phyloP scores from a whole-genome alignment of 495 filamentous ascomycete genomes.

The Podospora anserina region DNA sequence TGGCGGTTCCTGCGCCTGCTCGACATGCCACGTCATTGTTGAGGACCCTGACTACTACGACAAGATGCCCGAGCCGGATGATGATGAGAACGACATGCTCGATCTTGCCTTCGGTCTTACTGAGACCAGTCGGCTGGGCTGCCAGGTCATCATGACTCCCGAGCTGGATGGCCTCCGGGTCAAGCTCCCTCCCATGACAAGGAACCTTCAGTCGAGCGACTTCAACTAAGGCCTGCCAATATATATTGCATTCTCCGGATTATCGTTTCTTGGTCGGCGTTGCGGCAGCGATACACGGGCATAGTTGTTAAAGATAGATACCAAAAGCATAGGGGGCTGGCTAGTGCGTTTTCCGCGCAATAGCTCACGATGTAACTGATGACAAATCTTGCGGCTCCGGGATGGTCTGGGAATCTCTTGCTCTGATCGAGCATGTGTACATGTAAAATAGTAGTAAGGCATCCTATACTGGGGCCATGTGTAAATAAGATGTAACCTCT shows the following conservation, averaged over 20 bases:
- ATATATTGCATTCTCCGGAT: not conserved
- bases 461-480: not conserved
- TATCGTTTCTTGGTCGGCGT: not conserved
- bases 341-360: not conserved
- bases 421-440: conserved; percentile 11
- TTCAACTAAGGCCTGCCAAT: conserved; percentile 50
- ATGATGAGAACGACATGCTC: conserved; percentile 99
- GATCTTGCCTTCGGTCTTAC: conserved; percentile 94
- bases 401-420: conserved; percentile 1
- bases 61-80: conserved; percentile 84
- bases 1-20: conserved; percentile 93
- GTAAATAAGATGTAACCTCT: conserved; percentile 6
- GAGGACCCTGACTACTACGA: conserved; percentile 80
- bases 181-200: conserved; percentile 84
- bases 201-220: conserved; percentile 93
- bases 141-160: conserved; percentile 88
- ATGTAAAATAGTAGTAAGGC: conserved; percentile 15
- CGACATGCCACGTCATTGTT: conserved; percentile 96
- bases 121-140: conserved; percentile 93
- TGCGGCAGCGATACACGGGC: conserved; percentile 15
- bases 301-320: conserved; percentile 23
- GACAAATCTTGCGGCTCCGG: not conserved
- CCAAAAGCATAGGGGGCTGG: conserved; percentile 23
- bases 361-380: not conserved
- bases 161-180: conserved; percentile 85